A percentile compares a stretch with the other conserved stretches of the same genome.
Conservation (phyloP, 2,329 filamentous ascomycete species). For the Aspergillus caelatus region DNA sequence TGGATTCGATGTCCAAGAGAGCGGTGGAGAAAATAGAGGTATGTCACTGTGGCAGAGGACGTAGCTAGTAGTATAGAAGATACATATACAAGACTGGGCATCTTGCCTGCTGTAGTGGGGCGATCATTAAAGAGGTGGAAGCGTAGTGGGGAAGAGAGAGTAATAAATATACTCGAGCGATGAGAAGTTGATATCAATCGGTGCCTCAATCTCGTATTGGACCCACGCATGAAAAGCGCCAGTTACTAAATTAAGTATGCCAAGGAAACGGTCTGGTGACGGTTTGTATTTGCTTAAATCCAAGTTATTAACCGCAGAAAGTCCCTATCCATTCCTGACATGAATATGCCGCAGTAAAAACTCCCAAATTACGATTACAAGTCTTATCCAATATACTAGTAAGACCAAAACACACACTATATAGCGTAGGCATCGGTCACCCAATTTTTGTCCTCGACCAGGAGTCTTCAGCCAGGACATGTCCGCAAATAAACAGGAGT, state of each 20-base stretch:
- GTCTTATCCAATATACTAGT: background rate
- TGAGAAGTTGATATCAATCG: background rate
- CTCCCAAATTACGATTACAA: slow-evolving; percentile 5
- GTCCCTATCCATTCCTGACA: background rate
- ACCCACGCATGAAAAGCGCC: background rate
- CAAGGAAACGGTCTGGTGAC: background rate
- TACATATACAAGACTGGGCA: slow-evolving; percentile 6
- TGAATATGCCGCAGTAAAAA: background rate
- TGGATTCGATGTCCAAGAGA: slow-evolving; percentile 27
- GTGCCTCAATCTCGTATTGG: background rate
- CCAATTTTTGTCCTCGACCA: background rate
- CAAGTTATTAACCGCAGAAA: background rate
- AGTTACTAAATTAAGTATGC: background rate
- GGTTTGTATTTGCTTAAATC: background rate
- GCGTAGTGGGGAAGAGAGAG: slow-evolving; percentile 28
- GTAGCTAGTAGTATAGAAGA: slow-evolving; percentile 11
- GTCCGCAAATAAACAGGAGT: background rate
- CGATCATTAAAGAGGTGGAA: slow-evolving; percentile 26
- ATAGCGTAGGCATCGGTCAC: background rate
- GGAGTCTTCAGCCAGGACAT: background rate
- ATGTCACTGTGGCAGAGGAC: slow-evolving; percentile 32
- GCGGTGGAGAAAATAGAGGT: slow-evolving; percentile 27
- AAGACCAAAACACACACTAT: background rate
- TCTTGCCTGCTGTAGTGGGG: slow-evolving; percentile 21
- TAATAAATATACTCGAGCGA: background rate